phyloP scores from a whole-genome alignment of 768 basidiomycete species.

The Xerocomellus amylosporus region DNA sequence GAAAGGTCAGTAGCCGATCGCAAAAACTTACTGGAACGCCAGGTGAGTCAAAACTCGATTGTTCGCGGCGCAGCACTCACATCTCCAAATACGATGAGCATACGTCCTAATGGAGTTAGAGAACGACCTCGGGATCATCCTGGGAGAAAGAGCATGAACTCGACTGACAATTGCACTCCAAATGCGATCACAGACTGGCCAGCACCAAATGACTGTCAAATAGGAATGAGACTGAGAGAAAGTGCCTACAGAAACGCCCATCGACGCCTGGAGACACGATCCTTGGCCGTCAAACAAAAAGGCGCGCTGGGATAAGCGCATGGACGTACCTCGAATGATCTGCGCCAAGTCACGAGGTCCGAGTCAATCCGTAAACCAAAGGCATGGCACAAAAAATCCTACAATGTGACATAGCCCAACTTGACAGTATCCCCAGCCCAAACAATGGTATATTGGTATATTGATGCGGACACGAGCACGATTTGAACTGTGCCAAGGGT shows the following conservation, averaged over 20 bases:
- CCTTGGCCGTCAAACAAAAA: not conserved
- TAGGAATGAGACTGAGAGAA: not conserved
- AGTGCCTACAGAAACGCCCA: slow-evolving; percentile 32
- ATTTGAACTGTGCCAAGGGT: slow-evolving; percentile 29
- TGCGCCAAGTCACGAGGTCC: not conserved
- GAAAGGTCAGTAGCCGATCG: slow-evolving; percentile 28
- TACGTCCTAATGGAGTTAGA: slow-evolving; percentile 28
- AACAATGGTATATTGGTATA: slow-evolving; percentile 33
- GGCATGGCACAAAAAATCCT: not conserved
- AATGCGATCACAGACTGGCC: slow-evolving; percentile 35
- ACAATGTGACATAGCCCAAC: slow-evolving; percentile 29
- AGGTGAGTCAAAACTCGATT: not conserved
- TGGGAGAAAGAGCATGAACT: not conserved
- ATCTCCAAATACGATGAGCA: slow-evolving; percentile 38
- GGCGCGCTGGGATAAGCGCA: not conserved
- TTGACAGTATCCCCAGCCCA: slow-evolving; percentile 27
- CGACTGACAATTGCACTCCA: slow-evolving; percentile 34
- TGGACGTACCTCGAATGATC: slow-evolving; percentile 26
- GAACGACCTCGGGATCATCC: slow-evolving; percentile 1
- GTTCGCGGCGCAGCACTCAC: slow-evolving; percentile 23
- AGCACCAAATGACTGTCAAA: not conserved
- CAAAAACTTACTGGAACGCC: slow-evolving; percentile 30
- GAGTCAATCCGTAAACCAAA: not conserved
- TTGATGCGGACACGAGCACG: slow-evolving; percentile 28
- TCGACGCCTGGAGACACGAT: slow-evolving; percentile 29